Percentiles rank a stretch among this genome's conserved stretches.
These are phyloP conservation scores for Kwoniella heveanensis DNA, from an alignment of 768 basidiomycete genomes.

Conservation along the genomic window DNA sequence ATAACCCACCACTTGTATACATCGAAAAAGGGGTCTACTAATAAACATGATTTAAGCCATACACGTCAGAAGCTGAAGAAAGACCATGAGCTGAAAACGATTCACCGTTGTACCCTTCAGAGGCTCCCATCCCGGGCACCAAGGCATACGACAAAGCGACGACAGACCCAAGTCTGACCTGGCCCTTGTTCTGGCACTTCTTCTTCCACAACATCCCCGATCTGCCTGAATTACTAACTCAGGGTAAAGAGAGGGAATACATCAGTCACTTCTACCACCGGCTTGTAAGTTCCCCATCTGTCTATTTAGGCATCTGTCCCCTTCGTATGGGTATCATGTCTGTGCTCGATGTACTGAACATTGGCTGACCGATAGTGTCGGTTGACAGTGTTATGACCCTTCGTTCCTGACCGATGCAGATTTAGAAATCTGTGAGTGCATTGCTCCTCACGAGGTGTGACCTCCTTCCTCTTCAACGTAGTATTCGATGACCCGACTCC, in stretches of 20 bases:
- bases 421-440: slow-evolving; percentile 26
- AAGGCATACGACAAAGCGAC: slow-evolving; percentile 26
- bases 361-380: not conserved
- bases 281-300: too few relatives aligned
- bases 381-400: slow-evolving; percentile 28
- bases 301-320: not conserved
- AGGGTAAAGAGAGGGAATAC: slow-evolving; percentile 38
- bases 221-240: slow-evolving; percentile 33
- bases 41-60: too few relatives aligned
- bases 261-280: slow-evolving; percentile 34
- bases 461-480: too few relatives aligned
- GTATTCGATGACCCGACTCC: too few relatives aligned
- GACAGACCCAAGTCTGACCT: slow-evolving; percentile 21
- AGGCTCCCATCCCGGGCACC: slow-evolving; percentile 41
- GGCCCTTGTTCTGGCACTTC: slow-evolving; percentile 37
- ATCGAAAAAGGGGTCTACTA: too few relatives aligned
- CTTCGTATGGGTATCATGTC: not conserved
- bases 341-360: not conserved
- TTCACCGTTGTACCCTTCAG: slow-evolving; percentile 7
- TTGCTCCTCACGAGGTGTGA: too few relatives aligned
- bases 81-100: not conserved
- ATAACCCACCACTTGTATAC: too few relatives aligned
- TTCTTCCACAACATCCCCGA: slow-evolving; percentile 41
- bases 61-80: too few relatives aligned
- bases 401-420: slow-evolving; percentile 25